phyloP scores from a whole-genome alignment of 208 protist species.

The Kentomonas sorsogonicus region DNA sequence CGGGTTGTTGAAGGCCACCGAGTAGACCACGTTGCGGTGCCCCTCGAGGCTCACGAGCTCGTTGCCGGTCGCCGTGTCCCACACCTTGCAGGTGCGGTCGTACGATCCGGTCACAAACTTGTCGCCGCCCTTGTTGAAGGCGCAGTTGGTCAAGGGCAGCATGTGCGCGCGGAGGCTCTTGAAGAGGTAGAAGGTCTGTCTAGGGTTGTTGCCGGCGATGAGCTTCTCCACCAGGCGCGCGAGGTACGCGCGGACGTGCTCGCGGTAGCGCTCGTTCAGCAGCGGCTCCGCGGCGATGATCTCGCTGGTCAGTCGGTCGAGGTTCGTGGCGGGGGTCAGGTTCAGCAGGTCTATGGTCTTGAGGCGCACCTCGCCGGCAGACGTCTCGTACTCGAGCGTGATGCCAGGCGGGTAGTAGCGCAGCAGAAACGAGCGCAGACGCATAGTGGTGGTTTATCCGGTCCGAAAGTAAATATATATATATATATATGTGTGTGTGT shows the following conservation, averaged over 20 bases:
- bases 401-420: slow-evolving; percentile 95
- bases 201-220: slow-evolving; percentile 51
- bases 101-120: slow-evolving; percentile 94
- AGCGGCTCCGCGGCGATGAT: slow-evolving; percentile 89
- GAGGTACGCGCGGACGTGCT: slow-evolving; percentile 80
- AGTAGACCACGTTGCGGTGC: slow-evolving; percentile 96
- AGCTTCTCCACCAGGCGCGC: slow-evolving; percentile 87
- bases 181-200: slow-evolving; percentile 91
- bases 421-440: slow-evolving; percentile 91
- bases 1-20: slow-evolving; percentile 94
- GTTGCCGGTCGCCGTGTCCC: slow-evolving; percentile 91
- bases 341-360: slow-evolving; percentile 92
- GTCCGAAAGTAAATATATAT: too few relatives aligned
- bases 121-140: slow-evolving; percentile 94
- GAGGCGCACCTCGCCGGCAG: slow-evolving; percentile 60
- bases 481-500: too few relatives aligned
- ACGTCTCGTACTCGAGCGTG: slow-evolving; percentile 90
- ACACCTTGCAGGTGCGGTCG: slow-evolving; percentile 95
- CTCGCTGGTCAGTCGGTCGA: slow-evolving; percentile 75
- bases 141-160: slow-evolving; percentile 95
- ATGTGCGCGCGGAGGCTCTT: slow-evolving; percentile 94
- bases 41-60: slow-evolving; percentile 91
- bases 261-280: slow-evolving; percentile 64
- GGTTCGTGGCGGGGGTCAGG: slow-evolving; percentile 74
- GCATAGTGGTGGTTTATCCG: too few relatives aligned